These are phyloP conservation scores for Cryptococcus sp. DNA, from an alignment of 1,284 basidiomycete genomes.

Conservation along the genomic window DNA sequence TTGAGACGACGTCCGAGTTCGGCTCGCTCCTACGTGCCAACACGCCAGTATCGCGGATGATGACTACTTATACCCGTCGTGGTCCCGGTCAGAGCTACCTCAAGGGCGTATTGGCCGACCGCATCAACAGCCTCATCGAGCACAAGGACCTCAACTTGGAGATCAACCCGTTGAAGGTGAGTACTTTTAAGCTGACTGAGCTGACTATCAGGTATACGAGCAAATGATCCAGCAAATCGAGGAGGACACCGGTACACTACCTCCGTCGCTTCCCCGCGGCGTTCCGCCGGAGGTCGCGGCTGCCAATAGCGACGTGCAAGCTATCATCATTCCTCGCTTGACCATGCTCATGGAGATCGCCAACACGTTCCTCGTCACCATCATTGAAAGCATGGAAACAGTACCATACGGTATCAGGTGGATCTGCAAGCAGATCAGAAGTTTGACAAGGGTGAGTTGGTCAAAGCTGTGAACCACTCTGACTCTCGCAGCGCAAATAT, in stretches of 20 bases:
- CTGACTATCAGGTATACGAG: slow-evolving; percentile 76
- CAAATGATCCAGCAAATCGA: slow-evolving; percentile 99
- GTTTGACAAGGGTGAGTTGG: slow-evolving; percentile 77
- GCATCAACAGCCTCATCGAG: slow-evolving; percentile 97
- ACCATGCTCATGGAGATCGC: slow-evolving; percentile 99
- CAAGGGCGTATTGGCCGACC: slow-evolving; percentile 92
- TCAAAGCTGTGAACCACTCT: neutral
- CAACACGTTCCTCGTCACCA: slow-evolving; percentile 94
- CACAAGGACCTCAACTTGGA: slow-evolving; percentile 98
- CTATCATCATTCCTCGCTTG: slow-evolving; percentile 91
- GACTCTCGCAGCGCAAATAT: slow-evolving; percentile 77
- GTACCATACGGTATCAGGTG: slow-evolving; percentile 99
- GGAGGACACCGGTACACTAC: slow-evolving; percentile 88
- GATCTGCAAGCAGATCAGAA: slow-evolving; percentile 99
- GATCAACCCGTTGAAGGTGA: slow-evolving; percentile 95
- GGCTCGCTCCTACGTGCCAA: slow-evolving; percentile 95
- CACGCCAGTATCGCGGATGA: slow-evolving; percentile 98
- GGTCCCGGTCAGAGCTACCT: slow-evolving; percentile 97
- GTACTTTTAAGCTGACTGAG: slow-evolving; percentile 9
- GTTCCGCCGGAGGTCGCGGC: slow-evolving; percentile 92
- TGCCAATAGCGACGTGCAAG: slow-evolving; percentile 91
- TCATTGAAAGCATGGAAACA: slow-evolving; percentile 95
- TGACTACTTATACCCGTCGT: slow-evolving; percentile 98
- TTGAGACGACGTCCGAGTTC: slow-evolving; percentile 97
- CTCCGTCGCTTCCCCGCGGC: slow-evolving; percentile 84